Base-by-base conservation (phyloP, 129 eudicot species). In the Chrysanthemum makinoi region DNA sequence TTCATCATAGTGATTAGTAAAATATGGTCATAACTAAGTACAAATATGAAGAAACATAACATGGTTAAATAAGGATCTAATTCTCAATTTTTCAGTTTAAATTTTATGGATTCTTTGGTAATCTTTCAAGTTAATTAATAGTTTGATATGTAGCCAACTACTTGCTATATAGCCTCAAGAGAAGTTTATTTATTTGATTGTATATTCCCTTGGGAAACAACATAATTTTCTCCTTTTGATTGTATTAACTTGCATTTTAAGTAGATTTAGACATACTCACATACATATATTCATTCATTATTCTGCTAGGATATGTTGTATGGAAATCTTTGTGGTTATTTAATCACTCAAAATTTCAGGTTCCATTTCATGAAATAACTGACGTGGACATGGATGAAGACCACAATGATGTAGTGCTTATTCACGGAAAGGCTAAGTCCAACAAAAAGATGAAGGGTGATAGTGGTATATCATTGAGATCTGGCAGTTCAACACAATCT, bases 381-480 rank as follows among this genome's bases (percentile, higher is more conserved):
- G 95, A 82, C 65, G 81, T 90, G 49, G 95, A 90, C 79, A 76
- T 83, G 80, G 87, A 83, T 72, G 95, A 90, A 64, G 88, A 83
- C 68, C 51, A 50, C 51, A 77, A 57, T 55, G 92, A 77, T 75
- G 65, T 74, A 16, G 69, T 62, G 50, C 49, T 74, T 19, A 50
- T 68, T 68, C 77, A 75, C 71, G 82, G 73, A 59, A 77, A 73
- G 59, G 69, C 30, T n/a, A 75, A 68, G 79, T 35, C 43, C 1
- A 51, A 14, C 58, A 88, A 83, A 69, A 86, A 64, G 54, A 83
- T 80, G 86, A 83, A 87, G 89, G 85, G 77, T 60, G 26, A 55
- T 62, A 14, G 72, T 70, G 73, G 69, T 70, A 22, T 65, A 28
- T 77, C 82, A 17, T 16, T 58, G 15, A 82, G 49, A 43, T 15